Evolutionary conservation across 352 stramenopile genomes (phyloP), one percentile per base, ranked within the genome.

Genomic region (Phytophthora melonis): DNA sequence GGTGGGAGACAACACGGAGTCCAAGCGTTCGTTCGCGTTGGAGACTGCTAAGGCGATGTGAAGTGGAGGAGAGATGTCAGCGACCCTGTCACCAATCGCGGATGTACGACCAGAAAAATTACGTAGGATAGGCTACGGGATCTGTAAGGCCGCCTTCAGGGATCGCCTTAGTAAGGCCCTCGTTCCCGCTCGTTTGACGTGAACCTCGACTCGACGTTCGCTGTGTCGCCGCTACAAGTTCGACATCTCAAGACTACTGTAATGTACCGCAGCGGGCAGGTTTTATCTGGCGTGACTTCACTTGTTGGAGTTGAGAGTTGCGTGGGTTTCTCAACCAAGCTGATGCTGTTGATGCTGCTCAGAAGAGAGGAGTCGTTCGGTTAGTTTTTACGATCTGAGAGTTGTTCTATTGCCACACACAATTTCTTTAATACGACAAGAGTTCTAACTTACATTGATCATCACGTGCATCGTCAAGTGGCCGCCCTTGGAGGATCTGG

Each of bases 371-470:
- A 36, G 32, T 36, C 32, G 32, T 36, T 36, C 8, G 32, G 14
- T 47, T 47, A 47, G 39, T 47, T 47, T 47, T 47, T 14, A 36
- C 32, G 32, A 36, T 36, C 32, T 36, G 2, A 36, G 32, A 36
- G 1, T 50, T 50, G 41, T 25, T 16, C 18, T 25, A 53, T 53
- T 21, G 18, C n/a, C 45, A 53, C 19, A 53, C 19, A 53, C 45
- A 30, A 5, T 30, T 53, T 23, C 16, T 19, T 25, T 14, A 27
- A 19, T 16, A 53, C 18, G 11, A 27, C 45, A 10, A 25, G 6
- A 58, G 13, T 9, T 14, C 21, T 58, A 74, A 30, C 65, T 77
- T 8, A 73, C 54, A 79, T 77, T 79, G 13, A 77, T 74, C 64
- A 52, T 54, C 32, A 73, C 68, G 61, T 74, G 63, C 59, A 76